A percentile compares a stretch with the other conserved stretches of the same genome.
Conservation (phyloP, 1,139 yeast species). For the Kurtzmaniella quercitrusa region DNA sequence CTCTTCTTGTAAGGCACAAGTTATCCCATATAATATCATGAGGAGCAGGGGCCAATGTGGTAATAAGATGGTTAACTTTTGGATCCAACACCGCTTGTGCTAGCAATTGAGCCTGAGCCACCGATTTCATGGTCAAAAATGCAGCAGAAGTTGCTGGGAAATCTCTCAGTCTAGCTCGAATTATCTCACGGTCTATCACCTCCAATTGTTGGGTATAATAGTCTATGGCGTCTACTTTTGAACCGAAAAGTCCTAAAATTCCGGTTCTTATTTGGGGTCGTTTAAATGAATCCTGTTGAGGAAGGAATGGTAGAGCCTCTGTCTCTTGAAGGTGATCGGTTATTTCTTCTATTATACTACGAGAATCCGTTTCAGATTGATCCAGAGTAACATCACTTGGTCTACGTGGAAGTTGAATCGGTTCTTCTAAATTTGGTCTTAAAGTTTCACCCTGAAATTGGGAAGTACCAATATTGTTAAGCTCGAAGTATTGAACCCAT, state of each 20-base stretch:
- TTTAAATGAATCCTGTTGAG: constrained; percentile 25
- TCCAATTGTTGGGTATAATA: constrained; percentile 54
- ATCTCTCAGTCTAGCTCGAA: constrained; percentile 52
- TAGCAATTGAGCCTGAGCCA: constrained; percentile 83
- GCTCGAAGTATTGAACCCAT: constrained; percentile 66
- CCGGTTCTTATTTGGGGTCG: constrained; percentile 56
- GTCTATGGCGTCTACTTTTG: constrained; percentile 61
- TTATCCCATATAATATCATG: constrained; percentile 82
- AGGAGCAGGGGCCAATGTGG: constrained; percentile 83
- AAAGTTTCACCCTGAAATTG: constrained; percentile 27
- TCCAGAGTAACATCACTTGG: constrained; percentile 13
- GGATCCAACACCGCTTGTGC: constrained; percentile 89
- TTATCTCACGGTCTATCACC: constrained; percentile 54
- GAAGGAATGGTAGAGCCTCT: constrained; percentile 18
- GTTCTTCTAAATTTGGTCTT: constrained; percentile 26
- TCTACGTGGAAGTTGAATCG: constrained; percentile 10
- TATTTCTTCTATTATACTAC: constrained; percentile 13
- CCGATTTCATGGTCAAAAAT: constrained; percentile 80
- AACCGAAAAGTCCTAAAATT: constrained; percentile 49
- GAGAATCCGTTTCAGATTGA: constrained; percentile 11
- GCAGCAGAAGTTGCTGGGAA: constrained; percentile 65
- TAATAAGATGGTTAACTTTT: constrained; percentile 64
- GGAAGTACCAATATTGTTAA: constrained; percentile 17
- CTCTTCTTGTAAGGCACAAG: constrained; percentile 53
- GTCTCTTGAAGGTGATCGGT: constrained; percentile 13